phyloP scores from a whole-genome alignment of 169 alveolate genomes.

The Plasmodium vivax region DNA sequence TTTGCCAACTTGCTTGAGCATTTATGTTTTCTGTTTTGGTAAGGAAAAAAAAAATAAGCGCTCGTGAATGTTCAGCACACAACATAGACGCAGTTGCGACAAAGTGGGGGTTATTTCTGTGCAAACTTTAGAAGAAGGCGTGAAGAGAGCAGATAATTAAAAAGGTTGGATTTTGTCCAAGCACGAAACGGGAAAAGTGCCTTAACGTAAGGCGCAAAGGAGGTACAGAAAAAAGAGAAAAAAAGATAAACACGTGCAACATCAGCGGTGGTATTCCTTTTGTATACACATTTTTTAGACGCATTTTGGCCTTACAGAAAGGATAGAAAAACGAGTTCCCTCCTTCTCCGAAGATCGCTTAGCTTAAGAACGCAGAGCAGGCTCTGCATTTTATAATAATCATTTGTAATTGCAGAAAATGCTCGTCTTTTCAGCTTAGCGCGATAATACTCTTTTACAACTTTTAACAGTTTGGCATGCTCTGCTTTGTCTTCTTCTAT shows the following conservation, averaged over 20 bases:
- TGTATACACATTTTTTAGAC: background rate
- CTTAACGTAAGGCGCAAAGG: background rate
- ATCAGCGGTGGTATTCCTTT: background rate
- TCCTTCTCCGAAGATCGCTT: conserved; percentile 30
- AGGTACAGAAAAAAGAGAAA: background rate
- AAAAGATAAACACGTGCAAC: background rate
- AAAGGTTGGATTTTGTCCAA: background rate
- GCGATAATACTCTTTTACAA: conserved; percentile 38
- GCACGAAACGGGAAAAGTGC: background rate
- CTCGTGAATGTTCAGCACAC: background rate
- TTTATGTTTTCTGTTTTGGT: conserved; percentile 45
- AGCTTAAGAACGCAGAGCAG: conserved; percentile 30
- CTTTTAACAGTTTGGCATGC: conserved; percentile 20
- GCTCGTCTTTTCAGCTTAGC: conserved; percentile 27
- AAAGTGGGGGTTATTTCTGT: background rate
- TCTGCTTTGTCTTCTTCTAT: conserved; percentile 57
- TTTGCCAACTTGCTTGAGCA: conserved; percentile 23
- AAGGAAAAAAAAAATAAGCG: conserved; percentile 3
- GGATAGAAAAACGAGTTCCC: conserved; percentile 31
- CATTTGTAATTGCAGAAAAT: conserved; percentile 34
- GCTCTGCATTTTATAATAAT: conserved; percentile 53
- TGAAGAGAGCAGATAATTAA: background rate
- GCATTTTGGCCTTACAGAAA: conserved; percentile 26
- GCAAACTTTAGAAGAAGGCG: background rate
- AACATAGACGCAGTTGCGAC: background rate